Conservation (phyloP, 345 rosid genomes). For the Euphorbia peplus region DNA sequence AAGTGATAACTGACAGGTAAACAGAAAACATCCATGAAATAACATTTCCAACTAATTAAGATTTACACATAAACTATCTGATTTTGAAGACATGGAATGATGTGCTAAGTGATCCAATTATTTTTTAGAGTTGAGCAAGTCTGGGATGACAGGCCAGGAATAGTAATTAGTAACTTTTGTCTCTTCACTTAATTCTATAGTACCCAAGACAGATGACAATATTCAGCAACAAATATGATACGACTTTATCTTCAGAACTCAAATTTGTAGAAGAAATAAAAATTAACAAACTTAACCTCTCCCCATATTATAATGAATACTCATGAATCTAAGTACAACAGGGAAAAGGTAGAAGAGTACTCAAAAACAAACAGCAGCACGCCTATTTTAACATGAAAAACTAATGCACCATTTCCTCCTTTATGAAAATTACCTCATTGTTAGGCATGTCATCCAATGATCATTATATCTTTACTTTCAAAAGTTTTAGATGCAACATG, state of each 20-base stretch:
- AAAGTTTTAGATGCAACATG: neutral
- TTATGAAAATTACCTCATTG: neutral
- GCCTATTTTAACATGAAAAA: neutral
- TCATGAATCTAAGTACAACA: neutral
- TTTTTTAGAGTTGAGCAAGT: neutral
- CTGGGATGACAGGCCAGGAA: neutral
- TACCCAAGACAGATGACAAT: neutral
- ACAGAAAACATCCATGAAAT: neutral
- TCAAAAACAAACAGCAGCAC: no score
- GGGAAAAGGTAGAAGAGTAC: neutral
- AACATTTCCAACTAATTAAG: neutral
- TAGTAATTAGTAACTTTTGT: neutral
- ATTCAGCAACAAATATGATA: neutral
- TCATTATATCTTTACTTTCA: constrained; percentile 1
- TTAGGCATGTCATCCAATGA: neutral
- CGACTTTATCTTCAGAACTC: neutral
- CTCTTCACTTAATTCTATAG: neutral
- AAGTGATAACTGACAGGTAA: neutral
- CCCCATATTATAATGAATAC: neutral
- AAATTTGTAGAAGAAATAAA: neutral
- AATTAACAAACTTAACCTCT: neutral
- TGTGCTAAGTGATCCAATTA: neutral
- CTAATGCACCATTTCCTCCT: neutral
- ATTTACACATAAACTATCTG: neutral
- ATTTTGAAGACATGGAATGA: neutral